Base-by-base conservation (phyloP, 2,329 filamentous ascomycete species). In the Helicocarpus griseus region DNA sequence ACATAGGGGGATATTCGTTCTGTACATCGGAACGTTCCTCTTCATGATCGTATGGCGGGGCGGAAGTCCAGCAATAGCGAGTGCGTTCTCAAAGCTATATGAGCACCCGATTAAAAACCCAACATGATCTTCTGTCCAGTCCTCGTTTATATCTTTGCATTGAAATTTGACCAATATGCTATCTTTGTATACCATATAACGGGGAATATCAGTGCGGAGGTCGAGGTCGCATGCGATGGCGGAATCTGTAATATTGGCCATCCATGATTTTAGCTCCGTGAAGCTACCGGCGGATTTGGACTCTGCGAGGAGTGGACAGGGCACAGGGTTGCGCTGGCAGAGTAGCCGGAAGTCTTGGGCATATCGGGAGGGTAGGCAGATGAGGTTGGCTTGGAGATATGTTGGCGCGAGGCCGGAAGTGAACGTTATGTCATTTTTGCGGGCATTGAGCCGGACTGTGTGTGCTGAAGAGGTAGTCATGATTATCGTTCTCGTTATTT, bases 71-170 rank as follows among this genome's bases (percentile, higher is more conserved):
- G 76, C 75, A 0, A 60, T 63, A 0, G 65, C 60, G 21, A 85
- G 72, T 2, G 80, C 80, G 2, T 71, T 65, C 62, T 85, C 81
- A 60, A 85, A 85, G 57, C 74, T 80, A 69, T 77, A 85, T 0
- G 76, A 80, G 61, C 81, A 85, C 7, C 81, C 82, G 54, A 85
- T 77, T 41, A 85, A 62, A 59, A 82, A 85, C 0, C 73, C 81
- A 22, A 81, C 75, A 57, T 85, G 79, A 56, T 82, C 74, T 4
- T 69, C 61, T 0, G 72, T 75, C 82, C 81, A 85, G 38, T 79
- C 63, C 1, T 65, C 58, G 1, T 64, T 57, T 14, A 85, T 68
- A 59, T 80, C 71, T 1, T 59, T 47, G 29, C 66, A 65, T 14
- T 69, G 66, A 0, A 64, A 61, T 19, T 68, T 67, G 4, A 65